Evolutionary conservation across 176 grass and related monocot species (phyloP), one percentile per base, ranked within the genome.

Genomic region (Phoenix dactylifera): DNA sequence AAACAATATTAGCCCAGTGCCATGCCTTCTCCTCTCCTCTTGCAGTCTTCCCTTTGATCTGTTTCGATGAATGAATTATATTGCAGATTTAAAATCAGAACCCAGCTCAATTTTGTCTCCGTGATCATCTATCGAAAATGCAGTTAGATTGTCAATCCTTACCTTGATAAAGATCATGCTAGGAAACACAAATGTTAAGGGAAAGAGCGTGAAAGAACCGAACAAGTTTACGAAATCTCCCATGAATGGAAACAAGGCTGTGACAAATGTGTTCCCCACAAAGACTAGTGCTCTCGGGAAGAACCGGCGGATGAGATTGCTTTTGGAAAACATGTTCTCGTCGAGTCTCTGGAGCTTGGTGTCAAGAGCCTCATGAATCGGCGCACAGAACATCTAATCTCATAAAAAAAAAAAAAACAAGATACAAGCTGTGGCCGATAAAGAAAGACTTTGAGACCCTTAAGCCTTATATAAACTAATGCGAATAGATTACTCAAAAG

Each of bases 221-320:
- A 95, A 72, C 53, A 95, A 82, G 79, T 89, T 95, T 39, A 95
- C 89, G 51, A 95, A 86, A 75, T 95, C 85, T 17, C 89, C 89
- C 85, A 95, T 95, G 79, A 95, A 95, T 0, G 89, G 89, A 72
- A 95, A 89, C 35, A 89, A 57, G 50, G 85, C 82, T 10, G 82
- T 77, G 57, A 95, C 66, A 63, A 95, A 69, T 52, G 80, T 44
- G 89, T 95, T 95, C 44, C 73, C 32, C 26, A 69, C 85, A 44
- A 95, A 95, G 29, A 95, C 49, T 22, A 82, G 2, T n/a, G 26
- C 85, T 49, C 89, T 60, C 50, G 71, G 59, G n/a, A 77, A 20
- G 72, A 89, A 57, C 6, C 89, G 62, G 0, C 81, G 70, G 39
- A 68, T 22, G 19, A 95, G 77, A 78, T 95, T 95, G 74, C 81